Evolutionary conservation across 2,329 filamentous ascomycete species (phyloP).

Genomic region (Fusarium chlamydosporum): DNA sequence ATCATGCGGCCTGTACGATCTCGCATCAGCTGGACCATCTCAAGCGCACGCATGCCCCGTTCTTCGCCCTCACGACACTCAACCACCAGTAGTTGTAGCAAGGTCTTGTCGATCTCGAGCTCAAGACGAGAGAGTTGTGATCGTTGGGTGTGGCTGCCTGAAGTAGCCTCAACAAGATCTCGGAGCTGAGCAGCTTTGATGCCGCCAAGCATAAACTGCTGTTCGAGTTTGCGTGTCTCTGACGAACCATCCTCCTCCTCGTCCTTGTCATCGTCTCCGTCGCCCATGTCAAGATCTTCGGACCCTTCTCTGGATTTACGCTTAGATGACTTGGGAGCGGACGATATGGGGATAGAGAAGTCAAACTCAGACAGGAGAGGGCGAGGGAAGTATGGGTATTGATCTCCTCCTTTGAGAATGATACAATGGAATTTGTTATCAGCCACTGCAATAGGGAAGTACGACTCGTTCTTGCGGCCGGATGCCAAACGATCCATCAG

Average conservation of each 20-base stretch:
- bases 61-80: conserved; percentile 96
- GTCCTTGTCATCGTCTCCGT: conserved; percentile 52
- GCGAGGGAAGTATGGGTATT: conserved; percentile 92
- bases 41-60: conserved; percentile 92
- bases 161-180: conserved; percentile 79
- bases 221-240: conserved; percentile 78
- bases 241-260: conserved; percentile 55
- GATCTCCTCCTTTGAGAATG: conserved; percentile 95
- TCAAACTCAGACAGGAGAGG: conserved; percentile 94
- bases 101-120: conserved; percentile 88
- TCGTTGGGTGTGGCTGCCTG: conserved; percentile 71
- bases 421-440: conserved; percentile 97
- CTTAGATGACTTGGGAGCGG: conserved; percentile 59
- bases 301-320: conserved; percentile 51
- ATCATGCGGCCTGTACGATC: conserved; percentile 90
- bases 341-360: conserved; percentile 85
- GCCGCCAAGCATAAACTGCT: conserved; percentile 82
- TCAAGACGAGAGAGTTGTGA: conserved; percentile 78
- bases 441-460: conserved; percentile 96
- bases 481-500: conserved; percentile 84
- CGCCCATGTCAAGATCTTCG: conserved; percentile 54
- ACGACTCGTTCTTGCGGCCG: conserved; percentile 88
- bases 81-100: conserved; percentile 88
- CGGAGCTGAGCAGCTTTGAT: conserved; percentile 80
- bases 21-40: conserved; percentile 87